Conservation (phyloP, 148 eudicot genomes). For the Rhododendron molle region DNA sequence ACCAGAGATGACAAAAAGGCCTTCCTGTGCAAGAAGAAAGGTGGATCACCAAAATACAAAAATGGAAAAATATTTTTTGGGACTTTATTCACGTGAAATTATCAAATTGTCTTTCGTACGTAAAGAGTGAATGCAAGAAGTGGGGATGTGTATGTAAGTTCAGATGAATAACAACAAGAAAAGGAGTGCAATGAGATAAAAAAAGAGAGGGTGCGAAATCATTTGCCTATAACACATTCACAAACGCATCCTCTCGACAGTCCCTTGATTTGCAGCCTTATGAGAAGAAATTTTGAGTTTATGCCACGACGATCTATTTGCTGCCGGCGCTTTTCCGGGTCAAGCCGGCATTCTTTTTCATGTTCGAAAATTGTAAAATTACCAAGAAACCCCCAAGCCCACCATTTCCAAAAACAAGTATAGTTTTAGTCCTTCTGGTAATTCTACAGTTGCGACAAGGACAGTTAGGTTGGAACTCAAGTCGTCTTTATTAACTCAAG, state of each 20-base stretch:
- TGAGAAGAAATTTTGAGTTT: background rate
- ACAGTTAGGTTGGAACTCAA: background rate
- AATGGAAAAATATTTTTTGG: too few species aligned
- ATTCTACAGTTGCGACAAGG: background rate
- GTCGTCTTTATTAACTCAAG: background rate
- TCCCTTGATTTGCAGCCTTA: too few species aligned
- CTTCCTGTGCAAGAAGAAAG: background rate
- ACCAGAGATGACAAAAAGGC: background rate
- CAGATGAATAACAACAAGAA: too few species aligned
- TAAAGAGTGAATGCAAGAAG: background rate
- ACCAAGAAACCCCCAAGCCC: background rate
- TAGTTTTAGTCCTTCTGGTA: background rate
- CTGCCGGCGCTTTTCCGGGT: background rate
- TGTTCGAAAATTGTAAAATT: background rate
- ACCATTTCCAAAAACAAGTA: background rate
- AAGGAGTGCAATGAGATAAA: too few species aligned
- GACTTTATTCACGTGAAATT: background rate
- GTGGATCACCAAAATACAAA: background rate
- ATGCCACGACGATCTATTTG: background rate
- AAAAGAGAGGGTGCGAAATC: too few species aligned
- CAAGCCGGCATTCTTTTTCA: background rate
- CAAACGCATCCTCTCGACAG: too few species aligned
- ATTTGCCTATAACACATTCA: too few species aligned
- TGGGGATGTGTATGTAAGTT: background rate
- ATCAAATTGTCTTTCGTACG: too few species aligned